Evolutionary conservation across 106 monocot genomes (phyloP), one percentile per base, ranked within the genome.

Genomic region (Acorus calamus): DNA sequence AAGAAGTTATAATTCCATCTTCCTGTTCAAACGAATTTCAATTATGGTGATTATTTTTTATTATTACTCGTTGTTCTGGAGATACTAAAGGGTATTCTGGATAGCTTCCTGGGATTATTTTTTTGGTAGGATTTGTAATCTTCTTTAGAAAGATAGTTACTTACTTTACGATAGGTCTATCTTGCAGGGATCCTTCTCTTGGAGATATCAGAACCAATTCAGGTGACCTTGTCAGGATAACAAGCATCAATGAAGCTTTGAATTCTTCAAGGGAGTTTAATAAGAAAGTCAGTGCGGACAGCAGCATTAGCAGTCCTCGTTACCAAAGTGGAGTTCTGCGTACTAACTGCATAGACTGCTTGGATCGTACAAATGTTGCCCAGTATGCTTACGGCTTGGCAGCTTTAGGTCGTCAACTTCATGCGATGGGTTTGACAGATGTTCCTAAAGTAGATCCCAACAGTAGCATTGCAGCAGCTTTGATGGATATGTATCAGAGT

Each of bases 321-420:
- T 85, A 76, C 48, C 96, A 98, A 71, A 91, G 83, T 66, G 96
- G 96, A 58, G 96, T 98, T 44, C 63, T 98, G 60, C 87, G 96
- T 9, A 98, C 96, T 46, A 98, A 98, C 66, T 98, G 96, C 77
- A 98, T 98, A 59, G 96, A 98, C 49, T 98, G 96, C 67, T 76
- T 98, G 74, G 96, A 98, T 50, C 91, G 96, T 57, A 92, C 96
- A 67, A 98, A 98, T 79, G 88, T 98, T 77, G 87, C 96, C 7
- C 96, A 98, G 66, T 91, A 98, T 88, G 96, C 91, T 64, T 98
- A 92, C 81, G 96, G 96, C 48, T 59, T 98, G 13, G 91, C 78
- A 65, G 82, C 91, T 60, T 88, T 98, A 78, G 96, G 91, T n/a
- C 82, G 79, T 65, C 96, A 98, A 66, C 85, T 98, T 45, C 85